phyloP scores from a whole-genome alignment of 352 stramenopile genomes.

The Pythium periplocum region DNA sequence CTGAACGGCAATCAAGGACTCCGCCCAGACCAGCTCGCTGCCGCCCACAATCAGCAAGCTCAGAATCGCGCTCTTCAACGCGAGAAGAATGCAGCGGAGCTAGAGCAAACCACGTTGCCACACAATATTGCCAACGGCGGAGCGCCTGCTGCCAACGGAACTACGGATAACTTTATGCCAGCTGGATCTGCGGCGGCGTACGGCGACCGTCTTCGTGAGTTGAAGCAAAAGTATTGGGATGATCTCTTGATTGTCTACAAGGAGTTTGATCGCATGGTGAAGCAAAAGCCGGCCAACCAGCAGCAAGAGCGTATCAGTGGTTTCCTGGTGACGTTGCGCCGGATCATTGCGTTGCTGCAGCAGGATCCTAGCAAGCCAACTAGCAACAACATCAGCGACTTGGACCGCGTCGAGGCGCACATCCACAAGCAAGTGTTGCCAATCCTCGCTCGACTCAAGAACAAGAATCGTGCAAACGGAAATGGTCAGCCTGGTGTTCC shows the following conservation, averaged over 20 bases:
- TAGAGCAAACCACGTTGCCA: slow-evolving; percentile 37
- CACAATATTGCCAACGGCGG: slow-evolving; percentile 12
- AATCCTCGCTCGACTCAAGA: slow-evolving; percentile 70
- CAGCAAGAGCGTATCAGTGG: slow-evolving; percentile 81
- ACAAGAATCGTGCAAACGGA: slow-evolving; percentile 40
- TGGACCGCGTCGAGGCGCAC: slow-evolving; percentile 76
- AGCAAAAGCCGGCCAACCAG: slow-evolving; percentile 72
- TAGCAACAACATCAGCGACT: slow-evolving; percentile 70
- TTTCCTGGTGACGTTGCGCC: slow-evolving; percentile 75
- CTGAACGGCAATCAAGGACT: slow-evolving; percentile 5
- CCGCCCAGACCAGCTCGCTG: slow-evolving; percentile 49
- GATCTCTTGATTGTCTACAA: slow-evolving; percentile 77
- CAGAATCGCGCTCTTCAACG: slow-evolving; percentile 58
- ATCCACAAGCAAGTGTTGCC: slow-evolving; percentile 83
- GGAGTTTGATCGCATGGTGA: slow-evolving; percentile 84
- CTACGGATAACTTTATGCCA: slow-evolving; percentile 12
- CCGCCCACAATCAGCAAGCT: slow-evolving; percentile 57
- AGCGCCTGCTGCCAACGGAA: slow-evolving; percentile 5
- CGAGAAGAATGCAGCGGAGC: slow-evolving; percentile 43
- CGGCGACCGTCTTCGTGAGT: slow-evolving; percentile 62
- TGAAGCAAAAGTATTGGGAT: slow-evolving; percentile 82
- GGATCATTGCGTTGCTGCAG: slow-evolving; percentile 73
- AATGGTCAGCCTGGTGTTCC: background rate
- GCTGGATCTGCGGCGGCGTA: slow-evolving; percentile 38
- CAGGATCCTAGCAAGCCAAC: slow-evolving; percentile 76